Evolutionary conservation across 2,329 filamentous ascomycete genomes (phyloP), one percentile per base, ranked within the genome.

Genomic region (Fusarium sp.): DNA sequence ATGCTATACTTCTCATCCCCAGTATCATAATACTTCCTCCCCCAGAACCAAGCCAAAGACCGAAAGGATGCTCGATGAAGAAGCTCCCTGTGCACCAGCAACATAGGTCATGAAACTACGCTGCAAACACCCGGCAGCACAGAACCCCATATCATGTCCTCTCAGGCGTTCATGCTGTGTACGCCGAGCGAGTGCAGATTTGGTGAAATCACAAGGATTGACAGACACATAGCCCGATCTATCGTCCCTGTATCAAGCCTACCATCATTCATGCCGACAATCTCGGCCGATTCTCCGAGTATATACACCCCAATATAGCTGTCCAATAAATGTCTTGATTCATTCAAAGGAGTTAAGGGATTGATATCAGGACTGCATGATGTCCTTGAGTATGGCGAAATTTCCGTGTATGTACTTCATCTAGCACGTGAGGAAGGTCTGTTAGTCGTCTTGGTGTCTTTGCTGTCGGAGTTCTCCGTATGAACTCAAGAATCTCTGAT

Each of bases 151-250:
- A 11, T 42, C 15, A 53, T 54, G 43, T 36, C 47, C 22, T 51
- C 47, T 40, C 44, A 39, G 61, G 47, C 51, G 33, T 51, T 51
- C 47, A 62, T 70, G 72, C 14, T 51, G 61, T 73, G 55, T 31
- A 44, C 56, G 26, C 62, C 57, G 57, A 71, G 50, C 43, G 46
- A 45, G 38, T 31, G 9, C 54, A 49, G 33, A 49, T 39, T 42
- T 39, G 24, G 60, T 67, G 57, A 36, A 47, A 66, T 65, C 19
- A 33, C 22, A 15, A 24, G 11, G n/a, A 52, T 34, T 24, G 36
- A 15, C 13, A 33, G 36, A 15, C 13, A 33, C 13, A 13, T 21
- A 36, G 19, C 47, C 26, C 21, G n/a, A 22, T 34, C 24, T 49
- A 33, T 38, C 36, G 24, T 47, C 21, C 28, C 22, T 42, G 36